phyloP scores from a whole-genome alignment of 257 asterid genomes.

The Przewalskia tangutica region DNA sequence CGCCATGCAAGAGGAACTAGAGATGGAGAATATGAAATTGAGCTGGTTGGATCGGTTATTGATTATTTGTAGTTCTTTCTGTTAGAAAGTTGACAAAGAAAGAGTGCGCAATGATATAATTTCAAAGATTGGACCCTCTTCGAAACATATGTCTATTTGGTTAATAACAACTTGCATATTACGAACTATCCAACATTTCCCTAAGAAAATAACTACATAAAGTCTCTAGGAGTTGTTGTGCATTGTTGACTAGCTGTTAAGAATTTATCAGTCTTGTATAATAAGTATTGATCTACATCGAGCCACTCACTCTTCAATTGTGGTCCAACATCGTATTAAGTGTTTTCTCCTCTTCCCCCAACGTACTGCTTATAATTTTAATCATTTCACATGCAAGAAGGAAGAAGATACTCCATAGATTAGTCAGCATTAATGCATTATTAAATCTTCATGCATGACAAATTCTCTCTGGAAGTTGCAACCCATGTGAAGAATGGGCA shows the following conservation, averaged over 20 bases:
- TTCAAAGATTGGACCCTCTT: no score
- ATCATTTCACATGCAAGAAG: not conserved
- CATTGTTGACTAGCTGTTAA: conserved; percentile 22
- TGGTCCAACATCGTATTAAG: conserved; percentile 2
- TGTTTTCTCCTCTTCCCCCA: not conserved
- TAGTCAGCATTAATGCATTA: conserved; percentile 13
- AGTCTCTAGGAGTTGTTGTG: conserved; percentile 2
- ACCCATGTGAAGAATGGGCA: conserved; percentile 33
- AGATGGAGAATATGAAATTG: not conserved
- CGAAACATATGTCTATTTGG: no score
- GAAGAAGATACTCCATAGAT: conserved; percentile 8
- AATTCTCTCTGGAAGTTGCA: conserved; percentile 18
- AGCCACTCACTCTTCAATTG: conserved; percentile 43
- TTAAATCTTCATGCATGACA: conserved; percentile 16
- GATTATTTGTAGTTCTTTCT: not conserved
- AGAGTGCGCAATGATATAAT: no score
- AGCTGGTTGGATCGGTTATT: not conserved
- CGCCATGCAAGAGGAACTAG: not conserved
- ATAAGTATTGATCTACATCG: conserved; percentile 36
- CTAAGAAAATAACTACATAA: not conserved
- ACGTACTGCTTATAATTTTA: not conserved
- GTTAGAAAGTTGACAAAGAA: no score
- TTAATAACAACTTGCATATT: no score
- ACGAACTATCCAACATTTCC: no score
- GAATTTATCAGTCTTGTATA: conserved; percentile 20